Evolutionary conservation across 2,329 filamentous ascomycete genomes (phyloP).

Genomic region (Xylaria sp.): DNA sequence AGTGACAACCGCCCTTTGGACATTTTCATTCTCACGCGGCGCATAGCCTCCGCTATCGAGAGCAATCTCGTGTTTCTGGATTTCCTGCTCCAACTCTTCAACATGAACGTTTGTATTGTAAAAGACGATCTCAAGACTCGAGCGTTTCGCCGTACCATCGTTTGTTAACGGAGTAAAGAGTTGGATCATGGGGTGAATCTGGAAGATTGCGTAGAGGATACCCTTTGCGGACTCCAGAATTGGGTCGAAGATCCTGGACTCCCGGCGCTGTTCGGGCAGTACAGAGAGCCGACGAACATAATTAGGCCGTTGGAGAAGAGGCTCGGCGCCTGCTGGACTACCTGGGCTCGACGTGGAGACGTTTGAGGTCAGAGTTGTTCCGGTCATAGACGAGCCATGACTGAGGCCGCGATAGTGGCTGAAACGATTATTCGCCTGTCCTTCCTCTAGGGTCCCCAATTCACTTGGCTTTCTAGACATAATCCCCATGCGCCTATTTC

Average conservation of each 20-base stretch:
- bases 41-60: slow-evolving; percentile 60
- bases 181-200: slow-evolving; percentile 74
- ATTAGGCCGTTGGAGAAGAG: slow-evolving; percentile 66
- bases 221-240: slow-evolving; percentile 73
- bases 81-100: slow-evolving; percentile 71
- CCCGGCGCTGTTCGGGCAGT: slow-evolving; percentile 69
- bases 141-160: slow-evolving; percentile 68
- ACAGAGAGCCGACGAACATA: slow-evolving; percentile 72
- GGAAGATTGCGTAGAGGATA: slow-evolving; percentile 73
- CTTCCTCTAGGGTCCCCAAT: slow-evolving; percentile 70
- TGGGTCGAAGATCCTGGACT: slow-evolving; percentile 69
- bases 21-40: slow-evolving; percentile 68
- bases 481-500: slow-evolving; percentile 71
- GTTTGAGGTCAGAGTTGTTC: slow-evolving; percentile 52
- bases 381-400: slow-evolving; percentile 75
- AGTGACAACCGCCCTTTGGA: slow-evolving; percentile 70
- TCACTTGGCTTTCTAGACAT: slow-evolving; percentile 69
- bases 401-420: slow-evolving; percentile 74
- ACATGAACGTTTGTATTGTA: slow-evolving; percentile 75
- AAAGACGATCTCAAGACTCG: slow-evolving; percentile 73
- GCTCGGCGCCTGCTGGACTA: slow-evolving; percentile 63
- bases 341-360: slow-evolving; percentile 62
- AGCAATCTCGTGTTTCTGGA: slow-evolving; percentile 67
- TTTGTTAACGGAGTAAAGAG: slow-evolving; percentile 70
- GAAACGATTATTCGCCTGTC: slow-evolving; percentile 69